Percentiles rank a stretch among this genome's conserved stretches.
Evolutionary conservation across 2,329 filamentous ascomycete species (phyloP).

Genomic region (Scleromitrula shiraiana): DNA sequence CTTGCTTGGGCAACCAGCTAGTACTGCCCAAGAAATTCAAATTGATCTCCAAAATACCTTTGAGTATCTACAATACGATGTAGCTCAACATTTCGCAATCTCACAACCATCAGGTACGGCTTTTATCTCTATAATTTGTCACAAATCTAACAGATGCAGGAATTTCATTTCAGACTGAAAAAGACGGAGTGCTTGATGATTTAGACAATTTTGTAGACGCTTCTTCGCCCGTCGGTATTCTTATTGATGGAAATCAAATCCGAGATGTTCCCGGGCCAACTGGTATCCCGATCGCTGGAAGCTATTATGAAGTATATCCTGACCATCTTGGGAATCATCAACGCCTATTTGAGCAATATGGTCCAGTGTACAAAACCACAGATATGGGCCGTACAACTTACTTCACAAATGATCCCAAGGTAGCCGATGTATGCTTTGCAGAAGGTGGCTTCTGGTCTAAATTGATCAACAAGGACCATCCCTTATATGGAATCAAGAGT

Average conservation of each 20-base stretch:
- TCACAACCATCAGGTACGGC: slow-evolving; percentile 12
- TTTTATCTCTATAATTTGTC: background rate
- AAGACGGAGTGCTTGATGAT: slow-evolving; percentile 14
- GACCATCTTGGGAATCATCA: slow-evolving; percentile 36
- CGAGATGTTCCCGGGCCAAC: slow-evolving; percentile 24
- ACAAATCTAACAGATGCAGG: slow-evolving; percentile 2
- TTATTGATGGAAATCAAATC: slow-evolving; percentile 14
- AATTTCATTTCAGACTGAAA: slow-evolving; percentile 14
- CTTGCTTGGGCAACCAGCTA: slow-evolving; percentile 10
- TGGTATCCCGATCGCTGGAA: slow-evolving; percentile 31
- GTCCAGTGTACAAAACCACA: slow-evolving; percentile 31
- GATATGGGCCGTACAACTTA: slow-evolving; percentile 32
- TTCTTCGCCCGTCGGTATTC: slow-evolving; percentile 13
- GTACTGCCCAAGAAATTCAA: slow-evolving; percentile 7
- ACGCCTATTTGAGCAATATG: slow-evolving; percentile 33
- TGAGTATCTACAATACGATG: slow-evolving; percentile 11
- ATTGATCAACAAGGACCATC: slow-evolving; percentile 26
- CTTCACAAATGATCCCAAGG: slow-evolving; percentile 31
- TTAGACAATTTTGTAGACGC: slow-evolving; percentile 12
- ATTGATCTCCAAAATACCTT: slow-evolving; percentile 13
- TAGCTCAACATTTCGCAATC: slow-evolving; percentile 12
- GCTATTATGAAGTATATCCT: slow-evolving; percentile 33
- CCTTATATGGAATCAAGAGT: slow-evolving; percentile 15
- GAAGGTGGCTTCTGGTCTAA: slow-evolving; percentile 33
- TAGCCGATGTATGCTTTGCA: slow-evolving; percentile 28